Evolutionary conservation across 257 asterid species (phyloP).

Genomic region (Solanum appendiculatum): DNA sequence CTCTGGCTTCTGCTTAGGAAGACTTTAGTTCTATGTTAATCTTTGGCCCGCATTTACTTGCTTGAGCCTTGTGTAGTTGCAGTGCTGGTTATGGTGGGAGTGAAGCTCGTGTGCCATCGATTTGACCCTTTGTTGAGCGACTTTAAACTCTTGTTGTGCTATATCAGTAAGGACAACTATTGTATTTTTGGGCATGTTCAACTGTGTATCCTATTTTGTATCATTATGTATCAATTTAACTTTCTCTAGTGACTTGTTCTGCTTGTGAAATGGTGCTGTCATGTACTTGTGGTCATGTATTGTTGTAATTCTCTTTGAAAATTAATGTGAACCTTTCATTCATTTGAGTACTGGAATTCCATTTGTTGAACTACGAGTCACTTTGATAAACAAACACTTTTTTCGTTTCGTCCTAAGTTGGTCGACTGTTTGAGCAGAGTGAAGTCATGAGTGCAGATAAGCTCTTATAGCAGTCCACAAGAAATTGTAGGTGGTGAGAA

Average conservation of each 20-base stretch:
- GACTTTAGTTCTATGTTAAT: no score
- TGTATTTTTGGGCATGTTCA: neutral
- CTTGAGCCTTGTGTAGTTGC: no score
- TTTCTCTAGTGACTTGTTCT: neutral
- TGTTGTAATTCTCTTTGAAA: neutral
- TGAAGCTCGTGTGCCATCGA: neutral
- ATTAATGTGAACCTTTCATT: neutral
- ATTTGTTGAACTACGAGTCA: neutral
- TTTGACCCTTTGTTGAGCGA: neutral
- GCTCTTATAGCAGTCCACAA: no score
- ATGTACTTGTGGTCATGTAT: neutral
- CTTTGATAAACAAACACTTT: neutral
- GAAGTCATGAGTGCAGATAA: no score
- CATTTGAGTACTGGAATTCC: neutral
- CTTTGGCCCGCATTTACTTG: no score
- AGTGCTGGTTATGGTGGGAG: no score
- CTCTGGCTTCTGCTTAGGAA: no score
- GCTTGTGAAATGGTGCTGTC: neutral
- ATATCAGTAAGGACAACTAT: neutral
- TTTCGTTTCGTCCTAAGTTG: no score
- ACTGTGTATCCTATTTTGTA: neutral
- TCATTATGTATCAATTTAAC: neutral
- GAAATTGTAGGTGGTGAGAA: no score
- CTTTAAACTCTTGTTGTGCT: neutral
- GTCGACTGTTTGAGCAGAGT: no score